Conservation (phyloP, 2,329 filamentous ascomycete species). For the Mariannaea sp. region DNA sequence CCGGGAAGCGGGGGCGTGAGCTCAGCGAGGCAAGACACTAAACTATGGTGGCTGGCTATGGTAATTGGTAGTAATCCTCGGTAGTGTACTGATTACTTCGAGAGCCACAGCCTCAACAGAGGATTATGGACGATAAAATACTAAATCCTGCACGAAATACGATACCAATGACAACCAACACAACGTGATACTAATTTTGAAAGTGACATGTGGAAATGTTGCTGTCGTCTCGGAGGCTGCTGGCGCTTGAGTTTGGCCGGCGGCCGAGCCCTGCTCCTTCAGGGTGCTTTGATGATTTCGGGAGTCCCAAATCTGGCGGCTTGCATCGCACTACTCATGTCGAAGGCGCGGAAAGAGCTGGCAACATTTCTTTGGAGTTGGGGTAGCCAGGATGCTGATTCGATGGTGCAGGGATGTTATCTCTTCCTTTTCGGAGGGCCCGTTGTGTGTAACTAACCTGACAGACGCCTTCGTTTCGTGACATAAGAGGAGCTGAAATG, state of each 20-base stretch:
- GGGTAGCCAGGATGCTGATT: conserved; percentile 26
- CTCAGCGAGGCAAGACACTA: too few species aligned
- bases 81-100: too few species aligned
- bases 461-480: conserved; percentile 7
- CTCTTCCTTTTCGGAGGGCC: conserved; percentile 19
- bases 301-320: conserved; percentile 32
- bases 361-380: conserved; percentile 19
- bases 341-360: conserved; percentile 23
- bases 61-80: too few species aligned
- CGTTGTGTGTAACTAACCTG: conserved; percentile 21
- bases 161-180: neutral
- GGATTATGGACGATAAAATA: too few species aligned
- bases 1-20: conserved; percentile 2
- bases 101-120: too few species aligned
- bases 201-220: conserved; percentile 3
- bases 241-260: conserved; percentile 11
- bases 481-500: conserved; percentile 8
- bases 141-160: neutral
- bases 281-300: conserved; percentile 18
- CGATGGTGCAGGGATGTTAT: conserved; percentile 22
- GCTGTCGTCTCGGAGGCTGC: conserved; percentile 2
- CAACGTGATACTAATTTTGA: neutral
- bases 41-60: too few species aligned
- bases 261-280: conserved; percentile 21
- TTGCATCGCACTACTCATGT: conserved; percentile 33